These are phyloP conservation scores for Pseudogymnoascus verrucosus DNA, from an alignment of 2,329 filamentous ascomycete species.

Conservation along the genomic window DNA sequence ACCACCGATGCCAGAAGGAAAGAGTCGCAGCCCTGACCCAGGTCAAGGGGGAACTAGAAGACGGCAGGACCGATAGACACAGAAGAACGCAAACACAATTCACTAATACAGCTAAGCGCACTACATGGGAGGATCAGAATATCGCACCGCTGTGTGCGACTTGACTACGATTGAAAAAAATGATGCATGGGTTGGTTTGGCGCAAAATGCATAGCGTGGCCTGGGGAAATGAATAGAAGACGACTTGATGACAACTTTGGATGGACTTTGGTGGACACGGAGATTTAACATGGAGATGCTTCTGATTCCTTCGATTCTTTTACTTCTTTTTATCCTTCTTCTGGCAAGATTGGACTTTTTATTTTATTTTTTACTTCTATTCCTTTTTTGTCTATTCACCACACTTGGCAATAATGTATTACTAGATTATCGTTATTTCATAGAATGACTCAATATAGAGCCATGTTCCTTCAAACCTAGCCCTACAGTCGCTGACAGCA, in stretches of 20 bases:
- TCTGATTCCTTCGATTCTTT: background rate
- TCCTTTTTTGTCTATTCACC: conserved; percentile 19
- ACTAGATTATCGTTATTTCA: conserved; percentile 8
- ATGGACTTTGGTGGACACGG: background rate
- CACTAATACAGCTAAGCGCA: background rate
- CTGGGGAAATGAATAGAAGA: background rate
- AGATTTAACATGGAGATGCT: background rate
- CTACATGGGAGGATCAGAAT: background rate
- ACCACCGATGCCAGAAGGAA: background rate
- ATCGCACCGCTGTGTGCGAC: background rate
- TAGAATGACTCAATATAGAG: background rate
- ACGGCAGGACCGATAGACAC: conserved; percentile 1
- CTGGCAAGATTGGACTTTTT: conserved; percentile 16
- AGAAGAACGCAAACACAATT: background rate
- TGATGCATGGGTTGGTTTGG: background rate
- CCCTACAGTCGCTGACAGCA: background rate
- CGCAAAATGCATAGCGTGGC: conserved; percentile 2
- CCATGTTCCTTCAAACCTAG: background rate
- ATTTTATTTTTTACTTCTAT: conserved; percentile 14
- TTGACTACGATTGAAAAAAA: background rate
- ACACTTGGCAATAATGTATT: conserved; percentile 11
- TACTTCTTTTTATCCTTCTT: conserved; percentile 14
- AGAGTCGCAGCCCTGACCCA: background rate
- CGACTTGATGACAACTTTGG: background rate
- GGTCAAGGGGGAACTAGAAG: conserved; percentile 2